phyloP scores from a whole-genome alignment of 805 yeast genomes.

The Pichia cabralensis region DNA sequence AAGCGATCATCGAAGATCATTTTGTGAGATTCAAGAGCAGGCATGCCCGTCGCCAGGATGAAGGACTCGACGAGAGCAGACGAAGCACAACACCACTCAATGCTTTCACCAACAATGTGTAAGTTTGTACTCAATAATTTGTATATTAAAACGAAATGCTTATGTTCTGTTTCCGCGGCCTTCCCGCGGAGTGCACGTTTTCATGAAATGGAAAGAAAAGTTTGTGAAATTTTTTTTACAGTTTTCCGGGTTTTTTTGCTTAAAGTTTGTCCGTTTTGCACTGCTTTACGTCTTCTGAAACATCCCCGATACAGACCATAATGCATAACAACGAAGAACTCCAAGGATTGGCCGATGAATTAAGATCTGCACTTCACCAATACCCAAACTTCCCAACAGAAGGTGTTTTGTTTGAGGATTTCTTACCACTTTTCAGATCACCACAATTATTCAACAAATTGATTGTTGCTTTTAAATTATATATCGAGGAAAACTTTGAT shows the following conservation, averaged over 20 bases:
- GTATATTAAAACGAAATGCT: too few relatives aligned
- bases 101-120: constrained; percentile 26
- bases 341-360: constrained; percentile 30
- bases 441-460: constrained; percentile 77
- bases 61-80: constrained; percentile 12
- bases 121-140: too few relatives aligned
- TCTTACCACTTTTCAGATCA: constrained; percentile 82
- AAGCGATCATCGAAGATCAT: constrained; percentile 25
- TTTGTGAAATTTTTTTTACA: too few relatives aligned
- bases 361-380: constrained; percentile 51
- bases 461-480: constrained; percentile 69
- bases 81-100: constrained; percentile 21
- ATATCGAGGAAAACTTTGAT: constrained; percentile 47
- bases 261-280: too few relatives aligned
- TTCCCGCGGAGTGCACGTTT: too few relatives aligned
- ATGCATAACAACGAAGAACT: constrained; percentile 18
- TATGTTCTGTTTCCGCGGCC: too few relatives aligned
- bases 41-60: constrained; percentile 13
- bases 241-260: too few relatives aligned
- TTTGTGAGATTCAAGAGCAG: constrained; percentile 23
- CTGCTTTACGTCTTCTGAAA: too few relatives aligned
- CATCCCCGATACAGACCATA: not conserved
- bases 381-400: constrained; percentile 91
- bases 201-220: too few relatives aligned
- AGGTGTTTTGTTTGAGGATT: constrained; percentile 93